phyloP scores from a whole-genome alignment of 2,329 filamentous ascomycete species.

The Rhytidhysteron rufulum region DNA sequence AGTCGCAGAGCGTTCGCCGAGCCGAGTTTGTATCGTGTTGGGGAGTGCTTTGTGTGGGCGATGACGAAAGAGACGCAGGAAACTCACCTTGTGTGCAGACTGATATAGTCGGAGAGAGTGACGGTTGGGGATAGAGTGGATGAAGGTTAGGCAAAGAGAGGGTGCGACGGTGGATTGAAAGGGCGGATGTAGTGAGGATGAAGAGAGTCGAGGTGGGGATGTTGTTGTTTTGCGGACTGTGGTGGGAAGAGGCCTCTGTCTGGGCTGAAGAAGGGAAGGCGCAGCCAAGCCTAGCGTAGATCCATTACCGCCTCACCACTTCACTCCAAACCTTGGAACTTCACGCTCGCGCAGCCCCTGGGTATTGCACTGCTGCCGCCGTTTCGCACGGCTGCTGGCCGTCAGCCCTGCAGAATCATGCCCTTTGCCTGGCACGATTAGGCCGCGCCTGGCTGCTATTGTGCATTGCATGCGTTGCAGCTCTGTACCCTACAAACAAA shows the following conservation, averaged over 20 bases:
- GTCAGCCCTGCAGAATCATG: too few relatives aligned
- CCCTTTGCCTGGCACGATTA: too few relatives aligned
- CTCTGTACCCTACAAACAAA: too few relatives aligned
- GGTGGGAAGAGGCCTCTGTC: not conserved
- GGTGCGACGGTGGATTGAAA: conserved; percentile 1
- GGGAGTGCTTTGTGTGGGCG: not conserved
- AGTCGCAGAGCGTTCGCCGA: not conserved
- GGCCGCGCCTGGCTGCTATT: too few relatives aligned
- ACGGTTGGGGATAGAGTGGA: not conserved
- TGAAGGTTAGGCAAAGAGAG: not conserved
- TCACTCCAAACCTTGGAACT: not conserved
- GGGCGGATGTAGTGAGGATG: not conserved
- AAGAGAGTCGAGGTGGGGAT: not conserved
- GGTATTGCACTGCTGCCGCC: too few relatives aligned
- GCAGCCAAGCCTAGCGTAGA: conserved; percentile 1
- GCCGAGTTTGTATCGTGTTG: not conserved
- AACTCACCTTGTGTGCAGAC: conserved; percentile 1
- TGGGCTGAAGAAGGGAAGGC: conserved; percentile 1
- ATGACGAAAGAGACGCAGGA: conserved; percentile 4
- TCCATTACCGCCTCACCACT: not conserved
- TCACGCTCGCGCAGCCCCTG: too few relatives aligned
- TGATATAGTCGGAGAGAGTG: not conserved
- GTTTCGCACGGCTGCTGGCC: too few relatives aligned
- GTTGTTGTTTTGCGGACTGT: conserved; percentile 2
- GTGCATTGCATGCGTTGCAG: too few relatives aligned